These are phyloP conservation scores for Globisporangium alternatum DNA, from an alignment of 352 stramenopile species.

Conservation along the genomic window DNA sequence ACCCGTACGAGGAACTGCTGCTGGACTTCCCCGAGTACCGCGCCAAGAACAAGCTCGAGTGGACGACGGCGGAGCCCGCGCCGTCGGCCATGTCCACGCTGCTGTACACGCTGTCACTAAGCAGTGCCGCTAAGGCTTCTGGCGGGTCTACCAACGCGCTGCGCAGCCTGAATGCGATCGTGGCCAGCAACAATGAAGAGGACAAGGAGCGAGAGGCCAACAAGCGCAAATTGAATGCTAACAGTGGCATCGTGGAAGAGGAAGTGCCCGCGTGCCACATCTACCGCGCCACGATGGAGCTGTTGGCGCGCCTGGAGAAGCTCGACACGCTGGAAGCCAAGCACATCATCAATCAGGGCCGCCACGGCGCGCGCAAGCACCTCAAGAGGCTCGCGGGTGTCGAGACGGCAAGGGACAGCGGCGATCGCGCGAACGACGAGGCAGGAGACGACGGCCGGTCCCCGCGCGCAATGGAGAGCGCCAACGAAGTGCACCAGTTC, in stretches of 20 bases:
- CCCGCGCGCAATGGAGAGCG: neutral
- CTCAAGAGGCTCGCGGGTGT: constrained; percentile 16
- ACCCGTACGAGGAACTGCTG: constrained; percentile 56
- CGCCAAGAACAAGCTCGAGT: constrained; percentile 42
- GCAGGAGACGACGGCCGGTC: neutral
- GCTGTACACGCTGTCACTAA: constrained; percentile 17
- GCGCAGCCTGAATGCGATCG: neutral
- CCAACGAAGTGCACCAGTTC: constrained; percentile 17
- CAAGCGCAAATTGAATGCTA: neutral
- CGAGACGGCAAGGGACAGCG: constrained; percentile 1
- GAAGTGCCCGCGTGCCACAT: constrained; percentile 46
- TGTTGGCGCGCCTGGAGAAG: constrained; percentile 38
- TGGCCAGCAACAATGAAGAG: constrained; percentile 1
- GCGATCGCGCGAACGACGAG: neutral
- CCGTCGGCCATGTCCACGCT: constrained; percentile 21
- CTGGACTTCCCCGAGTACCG: constrained; percentile 71
- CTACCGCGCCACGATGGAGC: constrained; percentile 47
- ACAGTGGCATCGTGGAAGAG: constrained; percentile 34
- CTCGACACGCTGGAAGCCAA: constrained; percentile 53
- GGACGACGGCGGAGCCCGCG: constrained; percentile 34
- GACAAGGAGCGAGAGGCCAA: neutral
- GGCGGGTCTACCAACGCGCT: neutral
- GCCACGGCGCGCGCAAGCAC: constrained; percentile 32
- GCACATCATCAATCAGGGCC: constrained; percentile 36
- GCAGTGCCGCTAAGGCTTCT: neutral